Base-by-base conservation (phyloP, 1,139 yeast genomes). In the Wickerhamiella infanticola region DNA sequence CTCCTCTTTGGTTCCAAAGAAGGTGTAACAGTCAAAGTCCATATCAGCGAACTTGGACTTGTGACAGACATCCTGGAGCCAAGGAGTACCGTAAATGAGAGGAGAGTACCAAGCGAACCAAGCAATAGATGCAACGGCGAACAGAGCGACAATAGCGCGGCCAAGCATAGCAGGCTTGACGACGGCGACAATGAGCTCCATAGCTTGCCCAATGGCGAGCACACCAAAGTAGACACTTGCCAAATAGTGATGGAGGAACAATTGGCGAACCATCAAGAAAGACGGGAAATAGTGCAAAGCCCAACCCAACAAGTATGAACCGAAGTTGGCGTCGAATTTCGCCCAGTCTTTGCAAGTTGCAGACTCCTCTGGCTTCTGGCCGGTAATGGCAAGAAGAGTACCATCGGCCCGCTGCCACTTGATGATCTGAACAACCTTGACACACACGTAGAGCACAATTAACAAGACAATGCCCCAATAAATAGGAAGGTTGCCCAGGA, bases 151-250 rank as follows among this genome's bases (percentile, higher is more conserved):
- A 11, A 75, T 38, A 2, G 61, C 64, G 49, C 73, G 69, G 31
- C 71, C 54, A 39, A 63, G 55, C 27, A 52, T 64, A 72, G 58
- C 66, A 68, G 58, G 66, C 60, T 49, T 70, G 61, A 64, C 71
- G 59, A 53, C 63, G 8, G 57, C 68, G 40, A 76, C 73, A 45
- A 81, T 51, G 47, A 85, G 68, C 59, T 90, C 95, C 55, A 86
- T 73, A 49, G 75, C 70, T 61, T 86, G 95, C 27, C 93, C 90
- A 50, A 90, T 67, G 0, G 88, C 86, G 54, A 90, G 71, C 47
- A 88, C 72, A 41, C 90, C 94, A 64, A 90, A 88, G 67, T 86
- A 90, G 45, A 83, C 76, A 3, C 95, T 81, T 47, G 95, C 95
- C 54, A 90, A 69, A 63, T 90, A 88, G 63, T 88, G 97, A 62